Evolutionary conservation across 257 asterid species (phyloP).

Genomic region (Buddleja alternifolia): DNA sequence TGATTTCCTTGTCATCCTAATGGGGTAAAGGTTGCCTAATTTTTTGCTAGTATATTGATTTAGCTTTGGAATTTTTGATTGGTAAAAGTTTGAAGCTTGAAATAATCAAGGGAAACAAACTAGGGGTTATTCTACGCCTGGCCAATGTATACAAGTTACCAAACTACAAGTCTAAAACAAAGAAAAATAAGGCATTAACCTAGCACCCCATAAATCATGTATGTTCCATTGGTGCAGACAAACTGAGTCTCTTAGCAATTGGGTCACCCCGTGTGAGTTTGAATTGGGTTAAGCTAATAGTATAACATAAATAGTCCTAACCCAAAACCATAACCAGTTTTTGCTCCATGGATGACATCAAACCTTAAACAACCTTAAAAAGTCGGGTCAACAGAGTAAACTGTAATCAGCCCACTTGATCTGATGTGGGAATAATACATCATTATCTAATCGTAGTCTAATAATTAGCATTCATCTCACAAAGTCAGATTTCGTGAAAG

Average conservation of each 20-base stretch:
- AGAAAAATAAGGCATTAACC: too few relatives aligned
- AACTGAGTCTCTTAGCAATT: not conserved
- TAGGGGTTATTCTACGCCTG: not conserved
- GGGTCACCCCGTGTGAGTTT: not conserved
- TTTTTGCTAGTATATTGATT: not conserved
- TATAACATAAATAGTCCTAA: too few relatives aligned
- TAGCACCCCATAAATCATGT: too few relatives aligned
- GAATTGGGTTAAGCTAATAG: too few relatives aligned
- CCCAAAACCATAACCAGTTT: too few relatives aligned
- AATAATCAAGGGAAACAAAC: not conserved
- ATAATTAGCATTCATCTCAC: not conserved
- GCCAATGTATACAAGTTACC: not conserved
- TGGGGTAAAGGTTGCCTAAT: not conserved
- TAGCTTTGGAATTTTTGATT: not conserved
- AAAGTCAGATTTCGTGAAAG: not conserved
- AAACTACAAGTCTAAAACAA: too few relatives aligned
- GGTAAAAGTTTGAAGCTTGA: not conserved
- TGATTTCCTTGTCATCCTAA: not conserved
- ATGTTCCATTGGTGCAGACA: not conserved
- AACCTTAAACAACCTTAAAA: not conserved
- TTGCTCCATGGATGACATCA: too few relatives aligned
- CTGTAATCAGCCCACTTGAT: not conserved
- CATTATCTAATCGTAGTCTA: not conserved
- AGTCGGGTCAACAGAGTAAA: not conserved
- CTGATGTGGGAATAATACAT: not conserved